Evolutionary conservation across 805 yeast species (phyloP).

Genomic region (Metschnikowia anglica): DNA sequence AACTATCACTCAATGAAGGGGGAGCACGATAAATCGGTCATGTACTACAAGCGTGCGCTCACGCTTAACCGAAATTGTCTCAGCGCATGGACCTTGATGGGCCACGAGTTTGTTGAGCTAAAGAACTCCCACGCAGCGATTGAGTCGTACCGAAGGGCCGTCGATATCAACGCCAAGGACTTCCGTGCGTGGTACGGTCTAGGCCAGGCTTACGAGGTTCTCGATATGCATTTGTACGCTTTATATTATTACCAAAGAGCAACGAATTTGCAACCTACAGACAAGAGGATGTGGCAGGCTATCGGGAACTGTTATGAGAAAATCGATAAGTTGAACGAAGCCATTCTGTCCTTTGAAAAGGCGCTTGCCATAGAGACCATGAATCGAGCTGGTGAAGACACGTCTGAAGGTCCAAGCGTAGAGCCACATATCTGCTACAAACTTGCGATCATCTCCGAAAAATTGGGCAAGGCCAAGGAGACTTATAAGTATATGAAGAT

Average conservation of each 20-base stretch:
- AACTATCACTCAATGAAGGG: slow-evolving; percentile 89
- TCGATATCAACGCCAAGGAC: slow-evolving; percentile 83
- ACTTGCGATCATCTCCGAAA: slow-evolving; percentile 66
- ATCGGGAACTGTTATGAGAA: slow-evolving; percentile 86
- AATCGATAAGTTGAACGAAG: slow-evolving; percentile 64
- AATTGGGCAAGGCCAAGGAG: slow-evolving; percentile 48
- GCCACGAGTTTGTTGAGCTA: slow-evolving; percentile 95
- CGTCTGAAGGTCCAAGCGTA: slow-evolving; percentile 38
- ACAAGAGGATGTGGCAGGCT: slow-evolving; percentile 95
- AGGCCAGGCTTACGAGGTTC: slow-evolving; percentile 96
- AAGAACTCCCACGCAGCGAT: slow-evolving; percentile 97
- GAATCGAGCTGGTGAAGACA: slow-evolving; percentile 21
- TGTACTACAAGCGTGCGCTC: slow-evolving; percentile 88
- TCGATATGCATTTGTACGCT: slow-evolving; percentile 92
- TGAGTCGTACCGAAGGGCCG: slow-evolving; percentile 90
- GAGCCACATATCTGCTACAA: slow-evolving; percentile 58
- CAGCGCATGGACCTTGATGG: slow-evolving; percentile 97
- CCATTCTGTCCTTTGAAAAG: slow-evolving; percentile 77
- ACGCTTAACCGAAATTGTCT: slow-evolving; percentile 75
- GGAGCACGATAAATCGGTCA: slow-evolving; percentile 92
- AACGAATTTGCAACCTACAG: slow-evolving; percentile 81
- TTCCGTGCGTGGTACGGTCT: slow-evolving; percentile 98
- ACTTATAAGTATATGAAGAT: slow-evolving; percentile 64
- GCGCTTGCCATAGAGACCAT: slow-evolving; percentile 58
- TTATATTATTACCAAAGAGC: slow-evolving; percentile 91